Base-by-base conservation (phyloP, 257 asterid genomes). In the Solanum verrucosum region DNA sequence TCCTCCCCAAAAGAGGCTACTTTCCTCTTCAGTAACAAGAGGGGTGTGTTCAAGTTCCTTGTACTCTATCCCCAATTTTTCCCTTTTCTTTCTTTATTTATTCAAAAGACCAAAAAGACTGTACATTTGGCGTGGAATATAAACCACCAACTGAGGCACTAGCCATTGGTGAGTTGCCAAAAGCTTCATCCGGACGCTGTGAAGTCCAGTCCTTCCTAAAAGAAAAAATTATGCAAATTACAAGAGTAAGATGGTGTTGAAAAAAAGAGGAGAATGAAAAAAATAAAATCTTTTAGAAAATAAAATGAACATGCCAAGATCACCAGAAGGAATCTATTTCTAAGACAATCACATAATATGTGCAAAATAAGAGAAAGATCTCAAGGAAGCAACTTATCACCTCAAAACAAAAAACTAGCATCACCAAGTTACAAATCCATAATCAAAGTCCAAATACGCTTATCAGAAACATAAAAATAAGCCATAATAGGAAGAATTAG, bases 131-230 rank as follows among this genome's bases (percentile, higher is more conserved):
- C 18, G 93, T 83, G 46, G 98, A 94, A 92, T 95, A 95, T 86
- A 96, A 92, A 89, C 98, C 98, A 86, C 96, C 98, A 83, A 94
- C 87, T 87, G 92, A 93, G 77, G 98, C 94, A 90, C 92, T 93
- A 40, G 88, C 88, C 71, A 89, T 87, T 49, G 94, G 92, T 89
- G 98, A 91, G 90, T 83, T 92, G 84, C 95, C 98, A 84, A 88
- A 88, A 49, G 92, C 89, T 23, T 91, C 94, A 86, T 93, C 94
- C 31, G 93, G 52, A 84, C 92, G 95, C 73, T 90, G 92, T 87
- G 87, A 89, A 73, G 70, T 89, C 93, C 94, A 86, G 37, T 96
- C 98, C 84, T 93, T 93, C 86, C 99, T 96, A 91, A 46, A 86
- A 83, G 35, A 87, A 40, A 79, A 86, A 20, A 81, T 81, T 81